These are phyloP conservation scores for Inosperma sp. DNA, from an alignment of 768 basidiomycete genomes.

Conservation along the genomic window DNA sequence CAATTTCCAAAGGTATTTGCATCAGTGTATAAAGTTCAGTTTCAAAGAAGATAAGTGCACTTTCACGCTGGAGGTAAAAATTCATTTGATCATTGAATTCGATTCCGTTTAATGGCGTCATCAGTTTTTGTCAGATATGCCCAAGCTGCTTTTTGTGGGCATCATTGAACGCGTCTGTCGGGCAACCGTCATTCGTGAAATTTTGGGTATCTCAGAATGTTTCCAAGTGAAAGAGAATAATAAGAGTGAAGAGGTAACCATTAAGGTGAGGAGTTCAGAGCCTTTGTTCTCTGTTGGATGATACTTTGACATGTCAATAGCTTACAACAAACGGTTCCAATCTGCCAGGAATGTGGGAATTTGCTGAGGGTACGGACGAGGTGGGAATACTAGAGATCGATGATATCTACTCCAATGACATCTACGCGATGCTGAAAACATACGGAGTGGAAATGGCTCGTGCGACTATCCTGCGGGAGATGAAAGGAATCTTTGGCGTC, in stretches of 20 bases:
- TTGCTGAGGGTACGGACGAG: slow-evolving; percentile 45
- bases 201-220: slow-evolving; percentile 83
- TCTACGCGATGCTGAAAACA: slow-evolving; percentile 83
- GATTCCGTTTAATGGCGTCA: slow-evolving; percentile 8
- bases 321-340: slow-evolving; percentile 92
- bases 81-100: slow-evolving; percentile 1
- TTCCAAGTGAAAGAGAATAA: slow-evolving; percentile 66
- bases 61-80: slow-evolving; percentile 78
- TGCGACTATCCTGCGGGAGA: slow-evolving; percentile 83
- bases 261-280: slow-evolving; percentile 38
- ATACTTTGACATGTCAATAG: slow-evolving; percentile 35
- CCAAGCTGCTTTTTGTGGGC: slow-evolving; percentile 90
- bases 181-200: slow-evolving; percentile 82
- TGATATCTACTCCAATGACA: slow-evolving; percentile 89
- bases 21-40: slow-evolving; percentile 65
- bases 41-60: slow-evolving; percentile 65
- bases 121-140: slow-evolving; percentile 86
- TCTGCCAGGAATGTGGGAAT: slow-evolving; percentile 83
- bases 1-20: slow-evolving; percentile 53
- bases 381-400: slow-evolving; percentile 69
- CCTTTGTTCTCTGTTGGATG: neutral
- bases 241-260: slow-evolving; percentile 43
- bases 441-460: slow-evolving; percentile 98
- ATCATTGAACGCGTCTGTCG: slow-evolving; percentile 86
- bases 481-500: slow-evolving; percentile 85